Conservation (phyloP, 2,329 filamentous ascomycete genomes). For the Colletotrichum chrysophilum region DNA sequence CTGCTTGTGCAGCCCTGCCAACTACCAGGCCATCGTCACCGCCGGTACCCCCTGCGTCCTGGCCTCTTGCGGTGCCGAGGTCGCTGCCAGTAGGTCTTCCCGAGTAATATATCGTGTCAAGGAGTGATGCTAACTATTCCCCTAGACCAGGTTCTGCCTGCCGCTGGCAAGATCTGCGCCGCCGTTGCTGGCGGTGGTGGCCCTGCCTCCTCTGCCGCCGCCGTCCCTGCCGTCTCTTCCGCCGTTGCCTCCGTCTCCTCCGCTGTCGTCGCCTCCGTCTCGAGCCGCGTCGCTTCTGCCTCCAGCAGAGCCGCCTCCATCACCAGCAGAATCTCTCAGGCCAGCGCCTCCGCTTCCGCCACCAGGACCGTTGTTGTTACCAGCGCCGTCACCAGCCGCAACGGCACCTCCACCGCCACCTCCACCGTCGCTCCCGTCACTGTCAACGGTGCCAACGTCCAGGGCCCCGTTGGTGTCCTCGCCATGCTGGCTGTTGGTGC, state of each 20-base stretch:
- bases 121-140: neutral
- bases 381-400: neutral
- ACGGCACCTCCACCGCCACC: neutral
- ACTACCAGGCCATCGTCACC: conserved; percentile 5
- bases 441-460: neutral
- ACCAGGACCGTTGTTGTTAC: conserved; percentile 5
- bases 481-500: conserved; percentile 9
- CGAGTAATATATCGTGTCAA: too few species aligned
- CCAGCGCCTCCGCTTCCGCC: neutral
- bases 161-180: neutral
- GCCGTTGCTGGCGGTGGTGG: neutral
- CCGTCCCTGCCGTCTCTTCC: neutral
- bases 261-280: neutral
- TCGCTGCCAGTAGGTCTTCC: conserved; percentile 5
- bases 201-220: neutral
- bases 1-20: conserved; percentile 8
- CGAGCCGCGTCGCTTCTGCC: neutral
- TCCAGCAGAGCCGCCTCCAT: neutral
- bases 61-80: neutral
- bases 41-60: conserved; percentile 8
- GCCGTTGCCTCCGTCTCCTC: neutral
- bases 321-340: neutral
- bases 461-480: neutral
- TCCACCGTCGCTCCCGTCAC: neutral
- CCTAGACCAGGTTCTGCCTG: conserved; percentile 15